These are phyloP conservation scores for Lactarius indigo DNA, from an alignment of 768 basidiomycete species.

Conservation along the genomic window DNA sequence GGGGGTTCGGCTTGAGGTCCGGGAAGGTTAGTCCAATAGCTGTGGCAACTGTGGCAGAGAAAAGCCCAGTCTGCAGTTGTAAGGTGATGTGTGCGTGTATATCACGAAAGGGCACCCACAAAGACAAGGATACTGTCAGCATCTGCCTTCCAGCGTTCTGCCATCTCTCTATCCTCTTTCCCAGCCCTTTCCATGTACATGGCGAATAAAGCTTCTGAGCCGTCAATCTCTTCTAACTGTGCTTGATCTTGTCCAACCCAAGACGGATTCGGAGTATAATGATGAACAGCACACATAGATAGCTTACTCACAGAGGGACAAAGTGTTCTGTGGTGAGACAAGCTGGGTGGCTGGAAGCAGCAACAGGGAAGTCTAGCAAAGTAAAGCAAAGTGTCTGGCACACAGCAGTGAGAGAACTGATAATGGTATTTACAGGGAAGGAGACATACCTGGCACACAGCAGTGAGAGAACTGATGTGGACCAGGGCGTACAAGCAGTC, in stretches of 20 bases:
- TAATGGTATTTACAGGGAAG: too few species aligned
- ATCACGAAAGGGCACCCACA: not conserved
- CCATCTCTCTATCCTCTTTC: not conserved
- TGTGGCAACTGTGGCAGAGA: conserved; percentile 20
- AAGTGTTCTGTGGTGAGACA: too few species aligned
- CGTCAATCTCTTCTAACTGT: conserved; percentile 19
- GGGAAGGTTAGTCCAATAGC: conserved; percentile 15
- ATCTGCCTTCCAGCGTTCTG: not conserved
- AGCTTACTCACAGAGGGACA: too few species aligned
- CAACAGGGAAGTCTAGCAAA: too few species aligned
- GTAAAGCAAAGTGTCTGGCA: too few species aligned
- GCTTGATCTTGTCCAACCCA: not conserved
- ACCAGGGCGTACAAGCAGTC: too few species aligned
- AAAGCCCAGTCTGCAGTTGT: conserved; percentile 16
- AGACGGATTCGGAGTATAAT: not conserved
- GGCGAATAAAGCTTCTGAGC: not conserved
- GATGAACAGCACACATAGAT: too few species aligned
- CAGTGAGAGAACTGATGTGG: too few species aligned
- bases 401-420: too few species aligned
- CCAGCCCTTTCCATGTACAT: not conserved
- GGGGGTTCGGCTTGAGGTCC: conserved; percentile 16
- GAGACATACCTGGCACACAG: too few species aligned
- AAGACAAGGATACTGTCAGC: not conserved
- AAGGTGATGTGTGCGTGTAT: not conserved
- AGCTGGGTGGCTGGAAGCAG: too few species aligned